Evolutionary conservation across 108 stramenopile genomes (phyloP).

Genomic region (Cyclotella choctawhatcheeana): DNA sequence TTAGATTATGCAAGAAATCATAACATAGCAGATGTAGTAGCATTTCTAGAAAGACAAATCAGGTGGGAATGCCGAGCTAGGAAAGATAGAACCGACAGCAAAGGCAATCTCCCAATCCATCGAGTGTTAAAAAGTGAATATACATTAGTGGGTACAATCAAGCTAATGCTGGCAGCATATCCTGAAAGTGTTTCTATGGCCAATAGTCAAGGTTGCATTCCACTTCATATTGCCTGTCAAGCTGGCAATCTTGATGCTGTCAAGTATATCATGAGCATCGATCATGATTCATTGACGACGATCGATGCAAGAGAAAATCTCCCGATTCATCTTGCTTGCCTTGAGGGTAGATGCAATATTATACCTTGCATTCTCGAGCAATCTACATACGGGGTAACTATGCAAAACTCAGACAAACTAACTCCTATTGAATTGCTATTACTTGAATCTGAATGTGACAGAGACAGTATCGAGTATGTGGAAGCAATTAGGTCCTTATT

Average conservation of each 20-base stretch:
- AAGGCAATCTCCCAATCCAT: not conserved
- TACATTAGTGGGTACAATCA: not conserved
- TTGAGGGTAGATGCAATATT: not conserved
- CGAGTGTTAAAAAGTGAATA: not conserved
- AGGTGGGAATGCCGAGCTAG: no score
- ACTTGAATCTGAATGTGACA: not conserved
- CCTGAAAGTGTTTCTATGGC: not conserved
- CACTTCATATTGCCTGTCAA: not conserved
- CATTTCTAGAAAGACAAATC: not conserved
- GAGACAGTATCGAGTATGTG: not conserved
- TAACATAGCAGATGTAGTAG: not conserved
- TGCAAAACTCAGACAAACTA: not conserved
- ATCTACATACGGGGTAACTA: not conserved
- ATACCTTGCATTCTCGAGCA: not conserved
- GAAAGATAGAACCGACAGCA: no score
- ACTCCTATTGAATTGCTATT: constrained; percentile 2
- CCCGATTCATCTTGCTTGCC: not conserved
- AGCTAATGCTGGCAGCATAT: not conserved
- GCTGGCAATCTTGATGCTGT: not conserved
- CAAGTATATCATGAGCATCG: not conserved
- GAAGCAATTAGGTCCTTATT: not conserved
- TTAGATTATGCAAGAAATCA: not conserved
- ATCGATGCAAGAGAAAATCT: not conserved
- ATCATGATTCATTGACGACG: not conserved
- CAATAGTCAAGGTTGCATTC: not conserved